phyloP scores from a whole-genome alignment of 2,329 filamentous ascomycete species.

The Sporothrix brasiliensis region DNA sequence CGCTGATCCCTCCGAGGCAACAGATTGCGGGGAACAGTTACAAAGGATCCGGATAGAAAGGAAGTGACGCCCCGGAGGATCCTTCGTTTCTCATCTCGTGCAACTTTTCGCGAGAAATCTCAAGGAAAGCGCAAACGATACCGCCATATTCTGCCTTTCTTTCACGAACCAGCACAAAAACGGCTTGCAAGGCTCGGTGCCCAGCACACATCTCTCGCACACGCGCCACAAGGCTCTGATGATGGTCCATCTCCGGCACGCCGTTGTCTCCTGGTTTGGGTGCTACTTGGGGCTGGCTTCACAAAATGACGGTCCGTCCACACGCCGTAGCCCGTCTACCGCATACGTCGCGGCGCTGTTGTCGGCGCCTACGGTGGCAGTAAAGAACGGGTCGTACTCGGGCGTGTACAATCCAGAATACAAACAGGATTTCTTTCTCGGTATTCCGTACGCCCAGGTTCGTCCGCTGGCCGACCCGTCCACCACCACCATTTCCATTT shows the following conservation, averaged over 20 bases:
- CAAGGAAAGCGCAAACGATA: no score
- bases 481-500: not conserved
- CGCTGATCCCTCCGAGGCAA: not conserved
- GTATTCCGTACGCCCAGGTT: slow-evolving; percentile 58
- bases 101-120: not conserved
- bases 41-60: not conserved
- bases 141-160: no score
- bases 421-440: slow-evolving; percentile 56
- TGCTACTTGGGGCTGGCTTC: slow-evolving; percentile 16
- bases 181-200: no score
- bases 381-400: slow-evolving; percentile 46
- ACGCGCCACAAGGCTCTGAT: not conserved
- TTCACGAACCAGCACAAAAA: no score
- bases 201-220: not conserved
- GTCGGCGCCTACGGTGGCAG: slow-evolving; percentile 24
- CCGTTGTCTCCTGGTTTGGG: slow-evolving; percentile 23
- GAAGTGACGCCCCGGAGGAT: not conserved
- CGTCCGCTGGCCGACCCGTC: not conserved
- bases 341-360: not conserved
- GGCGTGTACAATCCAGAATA: slow-evolving; percentile 43
- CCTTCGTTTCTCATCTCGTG: not conserved
- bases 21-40: not conserved
- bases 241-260: slow-evolving; percentile 1
- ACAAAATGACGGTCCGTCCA: not conserved
- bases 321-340: not conserved